Evolutionary conservation across 306 rosid species (phyloP), one percentile per base, ranked within the genome.

Genomic region (Acacia melanoxylon): DNA sequence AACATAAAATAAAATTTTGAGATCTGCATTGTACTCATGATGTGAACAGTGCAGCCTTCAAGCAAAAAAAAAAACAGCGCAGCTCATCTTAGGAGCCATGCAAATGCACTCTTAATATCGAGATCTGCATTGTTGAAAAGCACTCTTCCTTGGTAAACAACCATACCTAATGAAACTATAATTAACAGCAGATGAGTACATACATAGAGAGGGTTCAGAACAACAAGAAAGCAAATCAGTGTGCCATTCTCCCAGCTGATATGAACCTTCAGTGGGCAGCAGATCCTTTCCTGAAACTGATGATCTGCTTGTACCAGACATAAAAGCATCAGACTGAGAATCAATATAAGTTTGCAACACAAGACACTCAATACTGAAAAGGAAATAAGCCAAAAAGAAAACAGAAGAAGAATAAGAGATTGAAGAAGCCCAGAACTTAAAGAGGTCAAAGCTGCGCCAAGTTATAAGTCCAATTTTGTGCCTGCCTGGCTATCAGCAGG

Each of bases 221-320:
- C 98, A 96, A 84, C 99, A 96, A 74, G 93, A 93, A 33, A 96
- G 99, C 76, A 96, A 89, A 91, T 96, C 99, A 74, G 90, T 87
- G 67, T 92, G 95, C 99, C 99, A 96, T 56, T 96, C 97, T 75
- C 84, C 94, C 54, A 86, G 88, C 67, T 71, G 88, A 85, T 84
- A 81, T 56, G 97, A 91, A 77, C 89, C 87, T 78, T 90, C 90
- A 48, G 87, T 88, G 35, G 97, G 92, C 77, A 82, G 78, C 75
- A 89, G 75, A 86, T 91, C 97, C 72, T 84, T 92, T 81, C 87
- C 89, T 19, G 97, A 91, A 79, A 89, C 86, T 9, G 94, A 84
- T 25, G 86, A 91, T 68, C 86, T 89, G 85, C 82, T 89, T 56
- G 88, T 87, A 84, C 81, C 85, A 71, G 69, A 70, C 44, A 58